phyloP scores from a whole-genome alignment of 768 basidiomycete genomes.

The Tricholoma sp. region DNA sequence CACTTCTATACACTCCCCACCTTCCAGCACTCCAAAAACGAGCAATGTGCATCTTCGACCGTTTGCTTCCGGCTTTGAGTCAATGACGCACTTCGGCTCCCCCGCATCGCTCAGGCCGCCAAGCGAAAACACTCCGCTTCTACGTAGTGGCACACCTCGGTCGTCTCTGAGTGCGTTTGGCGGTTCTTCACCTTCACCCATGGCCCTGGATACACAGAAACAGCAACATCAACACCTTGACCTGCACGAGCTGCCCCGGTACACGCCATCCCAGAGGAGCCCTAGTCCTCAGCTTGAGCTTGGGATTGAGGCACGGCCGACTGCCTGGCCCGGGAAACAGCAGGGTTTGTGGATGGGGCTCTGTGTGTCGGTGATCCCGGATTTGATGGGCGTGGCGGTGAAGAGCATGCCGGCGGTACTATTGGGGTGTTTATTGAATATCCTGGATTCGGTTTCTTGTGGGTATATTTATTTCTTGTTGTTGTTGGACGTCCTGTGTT shows the following conservation, averaged over 20 bases:
- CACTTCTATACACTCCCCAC: not conserved
- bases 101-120: not conserved
- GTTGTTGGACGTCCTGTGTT: not conserved
- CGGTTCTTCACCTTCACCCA: not conserved
- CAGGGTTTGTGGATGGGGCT: not conserved
- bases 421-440: constrained; percentile 79
- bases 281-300: not conserved
- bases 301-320: not conserved
- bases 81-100: not conserved
- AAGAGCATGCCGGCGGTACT: constrained; percentile 76
- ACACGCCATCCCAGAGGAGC: not conserved
- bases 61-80: not conserved
- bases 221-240: not conserved
- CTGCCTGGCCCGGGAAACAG: not conserved
- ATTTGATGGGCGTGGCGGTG: constrained; percentile 23
- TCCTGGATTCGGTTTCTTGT: constrained; percentile 93
- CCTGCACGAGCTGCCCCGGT: not conserved
- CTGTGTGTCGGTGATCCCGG: not conserved
- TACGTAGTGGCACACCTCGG: not conserved
- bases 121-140: not conserved
- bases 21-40: not conserved
- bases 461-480: constrained; percentile 24
- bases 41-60: not conserved
- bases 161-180: not conserved
- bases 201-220: not conserved